Percentiles rank a stretch among this genome's conserved stretches.
phyloP scores from a whole-genome alignment of 768 basidiomycete species.

The Coprinellus micaceus region DNA sequence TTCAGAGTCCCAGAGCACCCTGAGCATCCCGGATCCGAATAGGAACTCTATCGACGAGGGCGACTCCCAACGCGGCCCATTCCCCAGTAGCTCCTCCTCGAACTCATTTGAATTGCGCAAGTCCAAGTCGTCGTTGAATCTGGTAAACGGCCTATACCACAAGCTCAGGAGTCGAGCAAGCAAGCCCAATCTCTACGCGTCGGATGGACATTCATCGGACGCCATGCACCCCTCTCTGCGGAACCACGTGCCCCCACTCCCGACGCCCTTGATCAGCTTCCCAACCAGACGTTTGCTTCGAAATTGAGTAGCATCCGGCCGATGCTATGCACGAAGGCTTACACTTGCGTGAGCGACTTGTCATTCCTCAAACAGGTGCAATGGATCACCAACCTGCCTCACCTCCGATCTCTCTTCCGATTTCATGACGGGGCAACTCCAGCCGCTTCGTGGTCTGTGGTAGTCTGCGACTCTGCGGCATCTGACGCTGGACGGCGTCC shows the following conservation, averaged over 20 bases:
- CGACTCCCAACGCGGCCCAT: conserved; percentile 20
- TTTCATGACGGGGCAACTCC: too few relatives aligned
- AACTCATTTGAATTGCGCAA: conserved; percentile 39
- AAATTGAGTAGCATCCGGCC: too few relatives aligned
- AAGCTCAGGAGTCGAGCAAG: conserved; percentile 40
- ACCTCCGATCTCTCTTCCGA: too few relatives aligned
- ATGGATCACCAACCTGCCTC: too few relatives aligned
- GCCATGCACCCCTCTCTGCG: conserved; percentile 36
- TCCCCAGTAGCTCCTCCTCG: conserved; percentile 26
- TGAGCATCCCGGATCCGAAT: conserved; percentile 28
- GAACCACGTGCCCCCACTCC: conserved; percentile 31
- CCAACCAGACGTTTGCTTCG: conserved; percentile 19
- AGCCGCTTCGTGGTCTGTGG: too few relatives aligned
- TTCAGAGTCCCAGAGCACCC: conserved; percentile 33
- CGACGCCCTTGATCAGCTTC: conserved; percentile 19
- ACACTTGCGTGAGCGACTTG: too few relatives aligned
- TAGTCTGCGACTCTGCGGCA: too few relatives aligned
- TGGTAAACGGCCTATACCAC: conserved; percentile 29
- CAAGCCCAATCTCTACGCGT: conserved; percentile 28
- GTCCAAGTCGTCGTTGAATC: conserved; percentile 39
- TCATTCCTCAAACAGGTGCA: too few relatives aligned
- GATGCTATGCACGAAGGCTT: too few relatives aligned
- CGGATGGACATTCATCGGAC: conserved; percentile 29
- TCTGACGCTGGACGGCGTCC: too few relatives aligned
- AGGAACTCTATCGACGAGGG: conserved; percentile 31